These are phyloP conservation scores for Neopestalotiopsis sp. DNA, from an alignment of 2,329 filamentous ascomycete species.

Conservation along the genomic window DNA sequence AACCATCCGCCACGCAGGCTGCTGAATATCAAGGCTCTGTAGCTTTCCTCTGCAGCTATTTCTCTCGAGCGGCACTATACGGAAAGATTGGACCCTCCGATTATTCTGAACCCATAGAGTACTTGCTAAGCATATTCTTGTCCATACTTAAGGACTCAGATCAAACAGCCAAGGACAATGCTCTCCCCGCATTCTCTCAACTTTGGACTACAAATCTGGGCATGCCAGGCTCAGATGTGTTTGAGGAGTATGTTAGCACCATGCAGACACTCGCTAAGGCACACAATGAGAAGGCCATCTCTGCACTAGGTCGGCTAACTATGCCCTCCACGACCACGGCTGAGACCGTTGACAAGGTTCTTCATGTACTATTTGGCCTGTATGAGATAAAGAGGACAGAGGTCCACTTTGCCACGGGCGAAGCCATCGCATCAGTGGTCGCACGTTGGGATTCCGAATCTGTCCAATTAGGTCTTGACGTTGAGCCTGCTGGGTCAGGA, in stretches of 20 bases:
- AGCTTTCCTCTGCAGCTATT: conserved; percentile 33
- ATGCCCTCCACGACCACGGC: conserved; percentile 54
- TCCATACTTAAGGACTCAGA: conserved; percentile 27
- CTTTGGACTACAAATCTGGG: conserved; percentile 38
- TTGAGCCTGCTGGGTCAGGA: conserved; percentile 59
- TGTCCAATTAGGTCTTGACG: conserved; percentile 76
- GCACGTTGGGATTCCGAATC: conserved; percentile 85
- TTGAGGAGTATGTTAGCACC: conserved; percentile 68
- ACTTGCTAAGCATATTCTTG: conserved; percentile 27
- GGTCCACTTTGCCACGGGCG: conserved; percentile 88
- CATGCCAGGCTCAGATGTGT: conserved; percentile 40
- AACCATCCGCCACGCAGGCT: conserved; percentile 33
- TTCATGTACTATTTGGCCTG: conserved; percentile 74
- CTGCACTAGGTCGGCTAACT: conserved; percentile 79
- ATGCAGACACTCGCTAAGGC: conserved; percentile 70
- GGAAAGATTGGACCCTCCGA: conserved; percentile 26
- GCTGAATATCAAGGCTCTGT: conserved; percentile 39
- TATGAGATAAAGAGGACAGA: conserved; percentile 87
- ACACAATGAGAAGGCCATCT: conserved; percentile 79
- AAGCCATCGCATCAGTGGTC: conserved; percentile 80
- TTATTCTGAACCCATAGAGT: conserved; percentile 30
- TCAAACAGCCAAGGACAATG: conserved; percentile 31
- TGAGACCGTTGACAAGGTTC: conserved; percentile 57
- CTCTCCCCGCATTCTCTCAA: conserved; percentile 37
- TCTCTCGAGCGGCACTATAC: conserved; percentile 34